Conservation (phyloP, 2,329 filamentous ascomycete genomes). For the Talaromyces atroroseus region DNA sequence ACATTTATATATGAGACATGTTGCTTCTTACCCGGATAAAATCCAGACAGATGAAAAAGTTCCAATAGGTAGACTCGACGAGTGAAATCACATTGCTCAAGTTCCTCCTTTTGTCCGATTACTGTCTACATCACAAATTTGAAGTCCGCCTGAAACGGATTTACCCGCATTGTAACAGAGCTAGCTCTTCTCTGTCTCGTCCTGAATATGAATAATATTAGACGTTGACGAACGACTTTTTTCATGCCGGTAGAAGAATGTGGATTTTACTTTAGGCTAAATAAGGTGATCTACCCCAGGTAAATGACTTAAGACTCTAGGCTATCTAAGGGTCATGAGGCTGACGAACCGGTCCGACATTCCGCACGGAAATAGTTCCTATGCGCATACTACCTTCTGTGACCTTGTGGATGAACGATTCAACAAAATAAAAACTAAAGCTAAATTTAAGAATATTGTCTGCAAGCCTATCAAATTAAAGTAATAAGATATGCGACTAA, state of each 20-base stretch:
- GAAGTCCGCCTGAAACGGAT: background rate
- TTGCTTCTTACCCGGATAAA: conserved; percentile 2
- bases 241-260: conserved; percentile 1
- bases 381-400: too few species aligned
- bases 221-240: background rate
- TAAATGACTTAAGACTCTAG: background rate
- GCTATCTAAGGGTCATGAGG: background rate
- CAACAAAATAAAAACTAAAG: too few species aligned
- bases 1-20: conserved; percentile 2
- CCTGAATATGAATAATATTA: background rate
- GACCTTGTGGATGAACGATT: too few species aligned
- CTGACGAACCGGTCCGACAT: background rate
- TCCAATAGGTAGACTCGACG: background rate
- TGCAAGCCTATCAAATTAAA: too few species aligned
- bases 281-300: background rate
- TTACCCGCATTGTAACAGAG: background rate
- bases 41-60: background rate
- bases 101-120: conserved; percentile 2
- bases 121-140: background rate
- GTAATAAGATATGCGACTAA: too few species aligned
- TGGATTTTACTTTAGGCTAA: background rate
- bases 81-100: background rate
- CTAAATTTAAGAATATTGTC: too few species aligned
- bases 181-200: background rate
- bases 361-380: background rate